These are phyloP conservation scores for Phoma sp. DNA, from an alignment of 2,329 filamentous ascomycete species.

Conservation along the genomic window DNA sequence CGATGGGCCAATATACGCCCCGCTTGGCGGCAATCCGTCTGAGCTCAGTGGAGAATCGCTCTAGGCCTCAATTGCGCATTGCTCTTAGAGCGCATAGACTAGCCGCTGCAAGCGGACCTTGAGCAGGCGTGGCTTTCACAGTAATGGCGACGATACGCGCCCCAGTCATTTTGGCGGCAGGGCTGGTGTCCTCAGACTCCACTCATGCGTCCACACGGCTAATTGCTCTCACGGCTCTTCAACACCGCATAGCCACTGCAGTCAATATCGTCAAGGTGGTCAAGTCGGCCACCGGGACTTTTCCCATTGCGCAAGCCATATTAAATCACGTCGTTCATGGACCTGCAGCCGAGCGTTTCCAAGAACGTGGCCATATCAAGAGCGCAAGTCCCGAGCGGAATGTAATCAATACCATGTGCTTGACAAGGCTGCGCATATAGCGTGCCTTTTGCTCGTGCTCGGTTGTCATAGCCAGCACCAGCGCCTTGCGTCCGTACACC, in stretches of 20 bases:
- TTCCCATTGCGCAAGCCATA: conserved; percentile 1
- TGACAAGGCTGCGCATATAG: conserved; percentile 21
- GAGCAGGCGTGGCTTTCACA: conserved; percentile 36
- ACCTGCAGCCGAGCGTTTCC: conserved; percentile 16
- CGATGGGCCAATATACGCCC: conserved; percentile 45
- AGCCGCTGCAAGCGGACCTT: conserved; percentile 47
- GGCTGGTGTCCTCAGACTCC: conserved; percentile 38
- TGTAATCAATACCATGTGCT: conserved; percentile 24
- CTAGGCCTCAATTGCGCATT: conserved; percentile 46
- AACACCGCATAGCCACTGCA: conserved; percentile 22
- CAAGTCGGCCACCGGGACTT: conserved; percentile 5
- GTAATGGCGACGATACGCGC: conserved; percentile 42
- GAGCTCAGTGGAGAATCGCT: conserved; percentile 41
- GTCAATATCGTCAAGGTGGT: conserved; percentile 10
- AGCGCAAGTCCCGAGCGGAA: conserved; percentile 16
- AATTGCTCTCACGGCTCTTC: conserved; percentile 39
- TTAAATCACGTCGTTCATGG: conserved; percentile 9
- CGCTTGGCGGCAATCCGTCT: conserved; percentile 48
- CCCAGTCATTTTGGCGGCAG: conserved; percentile 31
- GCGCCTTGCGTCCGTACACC: conserved; percentile 24
- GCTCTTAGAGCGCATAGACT: conserved; percentile 35
- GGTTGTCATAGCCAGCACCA: conserved; percentile 20
- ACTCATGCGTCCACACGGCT: conserved; percentile 37
- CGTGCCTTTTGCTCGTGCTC: conserved; percentile 22
- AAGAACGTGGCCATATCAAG: conserved; percentile 18